These are phyloP conservation scores for Prunus persica DNA, from an alignment of 306 rosid genomes.

Conservation along the genomic window DNA sequence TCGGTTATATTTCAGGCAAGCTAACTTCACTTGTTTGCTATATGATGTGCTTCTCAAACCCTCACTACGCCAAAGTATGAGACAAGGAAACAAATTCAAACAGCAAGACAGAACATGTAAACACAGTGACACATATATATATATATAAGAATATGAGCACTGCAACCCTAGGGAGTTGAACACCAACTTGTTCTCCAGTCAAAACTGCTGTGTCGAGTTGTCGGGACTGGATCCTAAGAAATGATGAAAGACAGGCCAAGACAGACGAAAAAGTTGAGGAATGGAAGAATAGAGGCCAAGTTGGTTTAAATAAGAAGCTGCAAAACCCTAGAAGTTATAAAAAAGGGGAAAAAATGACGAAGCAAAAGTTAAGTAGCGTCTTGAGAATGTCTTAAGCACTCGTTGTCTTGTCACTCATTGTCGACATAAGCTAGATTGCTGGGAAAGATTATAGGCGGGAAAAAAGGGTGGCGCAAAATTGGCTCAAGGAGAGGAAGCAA, in stretches of 20 bases:
- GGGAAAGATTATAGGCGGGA: conserved; percentile 55
- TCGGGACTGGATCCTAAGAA: conserved; percentile 60
- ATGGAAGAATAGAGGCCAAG: conserved; percentile 26
- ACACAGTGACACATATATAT: neutral
- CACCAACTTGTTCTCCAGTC: conserved; percentile 18
- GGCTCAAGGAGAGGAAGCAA: conserved; percentile 30
- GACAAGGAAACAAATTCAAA: conserved; percentile 31
- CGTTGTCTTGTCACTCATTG: conserved; percentile 30
- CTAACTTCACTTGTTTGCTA: too few species aligned
- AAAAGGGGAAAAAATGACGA: neutral
- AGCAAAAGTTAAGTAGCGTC: conserved; percentile 1
- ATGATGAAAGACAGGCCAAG: neutral
- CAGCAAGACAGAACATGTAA: conserved; percentile 16
- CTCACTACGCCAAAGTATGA: neutral
- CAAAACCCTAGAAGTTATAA: conserved; percentile 33
- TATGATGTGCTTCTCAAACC: neutral
- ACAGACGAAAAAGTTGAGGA: conserved; percentile 19
- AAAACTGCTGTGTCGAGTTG: conserved; percentile 23
- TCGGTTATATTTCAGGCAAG: neutral
- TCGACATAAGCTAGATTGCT: conserved; percentile 54
- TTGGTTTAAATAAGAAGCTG: conserved; percentile 32
- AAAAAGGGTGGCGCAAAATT: conserved; percentile 42
- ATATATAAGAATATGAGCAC: neutral
- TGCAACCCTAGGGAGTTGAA: conserved; percentile 46
- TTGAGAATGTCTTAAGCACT: conserved; percentile 23